Evolutionary conservation across 257 asterid genomes (phyloP).

Genomic region (Capsicum chinense): DNA sequence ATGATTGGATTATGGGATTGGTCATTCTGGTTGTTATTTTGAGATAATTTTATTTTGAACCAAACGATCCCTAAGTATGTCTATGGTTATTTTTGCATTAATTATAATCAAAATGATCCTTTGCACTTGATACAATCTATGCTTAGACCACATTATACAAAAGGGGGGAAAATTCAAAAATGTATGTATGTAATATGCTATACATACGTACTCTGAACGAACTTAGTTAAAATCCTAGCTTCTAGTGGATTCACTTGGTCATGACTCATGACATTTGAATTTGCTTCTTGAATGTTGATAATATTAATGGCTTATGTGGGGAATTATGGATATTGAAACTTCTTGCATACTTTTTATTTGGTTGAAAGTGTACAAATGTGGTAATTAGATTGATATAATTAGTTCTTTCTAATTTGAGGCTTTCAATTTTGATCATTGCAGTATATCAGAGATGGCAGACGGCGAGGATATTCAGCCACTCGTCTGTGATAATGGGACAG

Average conservation of each 20-base stretch:
- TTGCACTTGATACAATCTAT: background rate
- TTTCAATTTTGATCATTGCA: background rate
- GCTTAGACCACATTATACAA: background rate
- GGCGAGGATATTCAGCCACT: slow-evolving; percentile 37
- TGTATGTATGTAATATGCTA: background rate
- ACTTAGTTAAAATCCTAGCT: background rate
- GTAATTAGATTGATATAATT: background rate
- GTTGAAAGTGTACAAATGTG: background rate
- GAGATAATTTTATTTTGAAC: background rate
- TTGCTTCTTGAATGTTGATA: background rate
- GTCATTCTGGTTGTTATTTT: too few relatives aligned
- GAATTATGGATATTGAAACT: background rate
- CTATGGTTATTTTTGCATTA: background rate
- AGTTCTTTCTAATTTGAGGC: background rate
- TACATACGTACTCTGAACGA: background rate
- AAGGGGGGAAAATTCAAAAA: background rate
- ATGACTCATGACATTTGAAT: background rate
- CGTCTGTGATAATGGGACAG: slow-evolving; percentile 32
- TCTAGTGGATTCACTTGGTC: background rate
- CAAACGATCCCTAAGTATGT: background rate
- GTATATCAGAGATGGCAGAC: slow-evolving; percentile 28
- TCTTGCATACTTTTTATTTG: background rate
- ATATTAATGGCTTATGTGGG: background rate
- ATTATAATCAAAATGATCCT: background rate
- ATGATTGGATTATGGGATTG: too few relatives aligned